A percentile compares a stretch with the other conserved stretches of the same genome.
Conservation (phyloP, 345 rosid species). For the Physaria fendleri region DNA sequence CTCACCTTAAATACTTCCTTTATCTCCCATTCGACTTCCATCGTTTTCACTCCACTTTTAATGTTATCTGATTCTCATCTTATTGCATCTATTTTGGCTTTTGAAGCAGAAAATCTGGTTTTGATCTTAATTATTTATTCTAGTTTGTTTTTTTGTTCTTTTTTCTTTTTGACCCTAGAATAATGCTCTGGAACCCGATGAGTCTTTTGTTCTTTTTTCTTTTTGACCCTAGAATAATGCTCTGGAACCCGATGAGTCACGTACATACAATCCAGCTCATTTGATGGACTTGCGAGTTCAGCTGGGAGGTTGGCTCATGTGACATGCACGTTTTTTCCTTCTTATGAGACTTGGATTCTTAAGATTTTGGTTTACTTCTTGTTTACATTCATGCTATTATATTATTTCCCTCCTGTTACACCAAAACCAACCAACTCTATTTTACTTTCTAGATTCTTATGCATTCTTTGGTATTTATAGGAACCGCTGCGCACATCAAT, state of each 20-base stretch:
- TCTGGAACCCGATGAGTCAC: conserved; percentile 82
- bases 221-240: conserved; percentile 62
- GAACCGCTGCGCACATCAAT: conserved; percentile 89
- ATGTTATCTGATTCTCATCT: neutral
- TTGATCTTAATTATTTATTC: no score
- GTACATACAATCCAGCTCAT: conserved; percentile 87
- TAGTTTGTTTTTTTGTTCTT: neutral
- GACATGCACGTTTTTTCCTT: conserved; percentile 82
- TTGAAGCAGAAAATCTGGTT: neutral
- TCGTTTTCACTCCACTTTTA: neutral
- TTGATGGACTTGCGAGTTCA: conserved; percentile 98
- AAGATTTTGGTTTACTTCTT: neutral
- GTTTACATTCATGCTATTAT: conserved; percentile 4
- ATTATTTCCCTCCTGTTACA: neutral
- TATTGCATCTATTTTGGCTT: conserved; percentile 1
- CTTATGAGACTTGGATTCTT: conserved; percentile 2
- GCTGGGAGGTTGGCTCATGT: conserved; percentile 99
- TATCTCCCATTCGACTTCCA: neutral
- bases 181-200: no score
- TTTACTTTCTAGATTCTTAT: neutral
- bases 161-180: conserved; percentile 39
- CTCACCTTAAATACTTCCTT: neutral
- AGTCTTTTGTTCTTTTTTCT: neutral
- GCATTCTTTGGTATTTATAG: conserved; percentile 36
- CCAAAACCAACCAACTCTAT: neutral